A percentile compares a stretch with the other conserved stretches of the same genome.
phyloP scores from a whole-genome alignment of 495 filamentous ascomycete genomes.

The Extremus antarcticus region DNA sequence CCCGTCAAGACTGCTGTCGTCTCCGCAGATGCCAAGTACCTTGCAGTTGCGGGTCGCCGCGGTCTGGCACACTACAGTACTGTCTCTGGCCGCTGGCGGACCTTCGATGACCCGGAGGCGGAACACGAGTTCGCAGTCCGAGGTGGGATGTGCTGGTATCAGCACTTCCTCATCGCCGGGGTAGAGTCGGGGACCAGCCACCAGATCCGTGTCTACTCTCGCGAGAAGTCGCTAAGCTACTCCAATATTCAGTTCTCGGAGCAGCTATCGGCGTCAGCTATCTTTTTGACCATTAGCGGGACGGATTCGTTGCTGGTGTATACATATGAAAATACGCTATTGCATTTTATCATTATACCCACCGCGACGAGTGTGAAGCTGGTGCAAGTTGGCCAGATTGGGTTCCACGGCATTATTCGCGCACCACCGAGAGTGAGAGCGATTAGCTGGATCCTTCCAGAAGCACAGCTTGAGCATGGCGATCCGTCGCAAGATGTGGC shows the following conservation, averaged over 20 bases:
- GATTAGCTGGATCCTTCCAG: slow-evolving; percentile 90
- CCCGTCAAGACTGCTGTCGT: slow-evolving; percentile 77
- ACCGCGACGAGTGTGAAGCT: slow-evolving; percentile 54
- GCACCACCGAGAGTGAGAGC: slow-evolving; percentile 86
- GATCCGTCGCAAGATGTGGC: slow-evolving; percentile 94
- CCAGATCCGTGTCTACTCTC: slow-evolving; percentile 82
- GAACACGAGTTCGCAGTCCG: slow-evolving; percentile 87
- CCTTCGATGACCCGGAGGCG: slow-evolving; percentile 65
- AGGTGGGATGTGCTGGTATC: slow-evolving; percentile 97
- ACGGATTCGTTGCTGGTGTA: slow-evolving; percentile 94
- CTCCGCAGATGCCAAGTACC: slow-evolving; percentile 84
- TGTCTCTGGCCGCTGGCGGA: slow-evolving; percentile 90
- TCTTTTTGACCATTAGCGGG: slow-evolving; percentile 75
- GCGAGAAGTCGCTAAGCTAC: slow-evolving; percentile 69
- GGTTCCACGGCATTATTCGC: slow-evolving; percentile 89
- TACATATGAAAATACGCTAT: slow-evolving; percentile 90
- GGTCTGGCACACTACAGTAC: slow-evolving; percentile 95
- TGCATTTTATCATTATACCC: slow-evolving; percentile 79
- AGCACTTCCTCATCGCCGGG: slow-evolving; percentile 90
- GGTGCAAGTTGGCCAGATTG: slow-evolving; percentile 89
- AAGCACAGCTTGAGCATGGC: slow-evolving; percentile 80
- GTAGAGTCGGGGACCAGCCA: slow-evolving; percentile 68
- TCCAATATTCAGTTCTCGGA: slow-evolving; percentile 61
- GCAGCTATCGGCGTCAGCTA: slow-evolving; percentile 68
- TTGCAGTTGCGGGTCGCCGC: slow-evolving; percentile 84